phyloP scores from a whole-genome alignment of 225 moss, liverwort and hornwort species.

The Marchantia polymorpha region DNA sequence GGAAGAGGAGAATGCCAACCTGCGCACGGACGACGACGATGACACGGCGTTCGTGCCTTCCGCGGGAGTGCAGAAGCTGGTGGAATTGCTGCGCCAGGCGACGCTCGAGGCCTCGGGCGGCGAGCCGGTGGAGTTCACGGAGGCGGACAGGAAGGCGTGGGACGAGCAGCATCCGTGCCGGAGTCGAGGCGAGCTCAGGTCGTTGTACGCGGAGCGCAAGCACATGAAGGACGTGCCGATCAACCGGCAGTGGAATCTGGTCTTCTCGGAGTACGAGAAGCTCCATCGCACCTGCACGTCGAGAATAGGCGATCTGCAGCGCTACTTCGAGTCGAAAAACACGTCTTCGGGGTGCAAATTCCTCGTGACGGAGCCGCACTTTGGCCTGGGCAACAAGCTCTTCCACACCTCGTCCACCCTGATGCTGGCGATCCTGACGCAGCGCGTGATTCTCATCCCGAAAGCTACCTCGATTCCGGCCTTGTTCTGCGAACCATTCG shows the following conservation, averaged over 20 bases:
- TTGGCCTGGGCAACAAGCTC: constrained; percentile 72
- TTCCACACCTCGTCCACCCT: constrained; percentile 53
- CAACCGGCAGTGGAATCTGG: constrained; percentile 54
- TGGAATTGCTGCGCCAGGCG: constrained; percentile 28
- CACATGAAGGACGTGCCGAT: constrained; percentile 50
- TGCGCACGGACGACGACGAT: neutral
- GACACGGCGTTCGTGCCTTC: neutral
- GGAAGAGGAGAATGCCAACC: neutral
- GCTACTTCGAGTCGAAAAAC: constrained; percentile 43
- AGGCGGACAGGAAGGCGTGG: constrained; percentile 42
- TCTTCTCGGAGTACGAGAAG: constrained; percentile 56
- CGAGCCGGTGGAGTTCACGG: constrained; percentile 21
- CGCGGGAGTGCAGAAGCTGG: constrained; percentile 30
- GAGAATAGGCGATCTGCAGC: constrained; percentile 45
- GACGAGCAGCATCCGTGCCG: constrained; percentile 46
- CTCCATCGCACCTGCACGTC: constrained; percentile 62
- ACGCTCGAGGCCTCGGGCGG: constrained; percentile 29
- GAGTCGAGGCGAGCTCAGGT: constrained; percentile 60
- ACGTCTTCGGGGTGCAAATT: constrained; percentile 55
- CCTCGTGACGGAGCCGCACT: constrained; percentile 52
- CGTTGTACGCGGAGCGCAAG: constrained; percentile 51
- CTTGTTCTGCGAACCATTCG: constrained; percentile 74
- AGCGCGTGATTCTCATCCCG: constrained; percentile 62
- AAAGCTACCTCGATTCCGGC: constrained; percentile 27
- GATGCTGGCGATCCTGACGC: constrained; percentile 62